Evolutionary conservation across 352 stramenopile species (phyloP), one percentile per base, ranked within the genome.

Genomic region (Aphanomyces invadans): DNA sequence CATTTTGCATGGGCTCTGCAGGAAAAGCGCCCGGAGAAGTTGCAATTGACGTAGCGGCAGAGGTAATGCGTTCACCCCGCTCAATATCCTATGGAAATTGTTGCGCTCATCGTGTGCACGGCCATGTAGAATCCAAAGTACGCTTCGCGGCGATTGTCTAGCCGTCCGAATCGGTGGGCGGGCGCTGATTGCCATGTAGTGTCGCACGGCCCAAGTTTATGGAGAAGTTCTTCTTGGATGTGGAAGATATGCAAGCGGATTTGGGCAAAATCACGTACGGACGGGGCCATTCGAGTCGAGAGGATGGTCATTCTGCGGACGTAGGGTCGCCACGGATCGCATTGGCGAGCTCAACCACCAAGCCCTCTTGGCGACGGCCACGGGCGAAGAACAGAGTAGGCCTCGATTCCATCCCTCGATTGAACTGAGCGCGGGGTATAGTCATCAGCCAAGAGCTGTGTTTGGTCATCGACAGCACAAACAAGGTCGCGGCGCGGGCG

Each of bases 201-300:
- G 46, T 68, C n/a, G 42, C 45, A 26, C 78, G 85, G 2, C 85
- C 85, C 51, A 93, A 91, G 68, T 90, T 92, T 69, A 98, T 98
- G 94, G 84, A 96, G 70, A 75, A 90, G 69, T 98, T 98, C 75
- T 99, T 98, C 76, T 77, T 89, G 51, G 90, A 98, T 66, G 91
- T 98, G 11, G 92, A 99, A 63, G 77, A 87, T 2, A 97, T 99
- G 75, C 96, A 98, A 71, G 78, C 75, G 36, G 87, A 97, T 60
- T 94, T 98, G 64, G 78, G 86, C 39, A 90, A 86, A 39, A 96
- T 99, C 54, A 86, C 73, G 74, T 85, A 81, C 29, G 52, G 12
- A 42, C 4, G 23, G 10, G 19, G 19, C 15, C 11, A 29, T 4
- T 0, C n/a, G n/a, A n/a, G 3, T n/a, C 31, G 3, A 38, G 10